These are phyloP conservation scores for Lachnellula subtilissima DNA, from an alignment of 2,329 filamentous ascomycete genomes.

Conservation along the genomic window DNA sequence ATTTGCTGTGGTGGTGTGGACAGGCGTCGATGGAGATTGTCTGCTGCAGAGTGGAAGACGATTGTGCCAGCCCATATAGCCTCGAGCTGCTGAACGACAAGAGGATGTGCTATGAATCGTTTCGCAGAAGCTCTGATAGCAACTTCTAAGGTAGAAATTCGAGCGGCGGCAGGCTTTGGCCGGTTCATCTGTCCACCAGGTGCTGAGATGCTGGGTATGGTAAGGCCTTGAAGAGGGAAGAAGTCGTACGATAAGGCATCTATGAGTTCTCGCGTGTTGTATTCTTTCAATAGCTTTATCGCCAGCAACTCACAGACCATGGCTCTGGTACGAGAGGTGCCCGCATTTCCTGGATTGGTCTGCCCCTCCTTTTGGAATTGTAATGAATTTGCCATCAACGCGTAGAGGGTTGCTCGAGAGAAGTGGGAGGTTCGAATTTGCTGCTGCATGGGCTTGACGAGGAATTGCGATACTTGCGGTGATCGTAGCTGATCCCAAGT, in stretches of 20 bases:
- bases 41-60: slow-evolving; percentile 85
- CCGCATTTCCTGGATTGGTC: slow-evolving; percentile 75
- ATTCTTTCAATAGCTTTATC: slow-evolving; percentile 85
- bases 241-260: slow-evolving; percentile 95
- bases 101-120: slow-evolving; percentile 82
- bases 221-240: slow-evolving; percentile 79
- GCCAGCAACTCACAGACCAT: slow-evolving; percentile 87
- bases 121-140: slow-evolving; percentile 91
- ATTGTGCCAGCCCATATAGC: slow-evolving; percentile 96
- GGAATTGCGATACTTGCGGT: slow-evolving; percentile 93
- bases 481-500: slow-evolving; percentile 93
- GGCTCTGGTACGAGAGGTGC: slow-evolving; percentile 76
- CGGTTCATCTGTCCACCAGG: slow-evolving; percentile 34
- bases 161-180: slow-evolving; percentile 55
- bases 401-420: slow-evolving; percentile 80
- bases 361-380: slow-evolving; percentile 89
- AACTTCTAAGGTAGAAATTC: slow-evolving; percentile 87
- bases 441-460: slow-evolving; percentile 92
- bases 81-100: slow-evolving; percentile 92
- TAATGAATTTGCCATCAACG: slow-evolving; percentile 86
- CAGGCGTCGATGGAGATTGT: slow-evolving; percentile 69
- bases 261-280: slow-evolving; percentile 81
- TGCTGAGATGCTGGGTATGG: slow-evolving; percentile 39
- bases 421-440: slow-evolving; percentile 81
- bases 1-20: slow-evolving; percentile 28